Evolutionary conservation across 148 eudicot species (phyloP).

Genomic region (Suaeda aralocaspica): DNA sequence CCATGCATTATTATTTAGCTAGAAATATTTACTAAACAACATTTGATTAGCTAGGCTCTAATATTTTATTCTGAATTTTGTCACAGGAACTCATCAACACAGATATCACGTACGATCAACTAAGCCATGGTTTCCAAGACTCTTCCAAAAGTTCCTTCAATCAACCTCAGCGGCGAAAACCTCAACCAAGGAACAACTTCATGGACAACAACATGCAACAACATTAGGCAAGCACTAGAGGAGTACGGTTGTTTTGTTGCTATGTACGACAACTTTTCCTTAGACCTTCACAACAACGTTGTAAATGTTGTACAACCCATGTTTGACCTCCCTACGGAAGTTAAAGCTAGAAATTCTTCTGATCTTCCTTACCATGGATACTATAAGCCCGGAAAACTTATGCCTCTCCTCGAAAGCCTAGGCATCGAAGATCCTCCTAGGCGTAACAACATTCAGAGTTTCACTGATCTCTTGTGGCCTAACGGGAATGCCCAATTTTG

Average conservation of each 20-base stretch:
- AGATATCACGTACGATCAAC: neutral
- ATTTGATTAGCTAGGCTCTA: neutral
- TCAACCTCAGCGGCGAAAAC: slow-evolving; percentile 29
- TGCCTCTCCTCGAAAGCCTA: slow-evolving; percentile 43
- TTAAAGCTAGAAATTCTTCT: slow-evolving; percentile 36
- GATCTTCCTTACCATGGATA: slow-evolving; percentile 42
- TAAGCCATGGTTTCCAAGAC: slow-evolving; percentile 26
- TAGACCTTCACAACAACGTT: slow-evolving; percentile 30
- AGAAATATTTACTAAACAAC: neutral
- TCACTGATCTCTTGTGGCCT: slow-evolving; percentile 54
- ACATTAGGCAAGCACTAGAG: slow-evolving; percentile 44
- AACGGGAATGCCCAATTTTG: too few species aligned
- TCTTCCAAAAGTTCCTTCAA: slow-evolving; percentile 35
- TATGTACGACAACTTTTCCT: slow-evolving; percentile 25
- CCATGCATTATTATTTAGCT: too few species aligned
- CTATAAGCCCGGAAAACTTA: slow-evolving; percentile 23
- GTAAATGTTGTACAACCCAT: slow-evolving; percentile 26
- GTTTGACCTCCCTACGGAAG: slow-evolving; percentile 42
- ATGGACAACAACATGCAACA: slow-evolving; percentile 33
- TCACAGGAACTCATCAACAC: neutral
- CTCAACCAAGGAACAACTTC: slow-evolving; percentile 26
- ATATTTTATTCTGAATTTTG: neutral
- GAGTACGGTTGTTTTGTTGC: slow-evolving; percentile 47
- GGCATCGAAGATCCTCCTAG: slow-evolving; percentile 36
- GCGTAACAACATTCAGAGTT: slow-evolving; percentile 27